Percentiles rank a stretch among this genome's conserved stretches.
Conservation (phyloP, 345 rosid genomes). For the Salix koriyanagi region DNA sequence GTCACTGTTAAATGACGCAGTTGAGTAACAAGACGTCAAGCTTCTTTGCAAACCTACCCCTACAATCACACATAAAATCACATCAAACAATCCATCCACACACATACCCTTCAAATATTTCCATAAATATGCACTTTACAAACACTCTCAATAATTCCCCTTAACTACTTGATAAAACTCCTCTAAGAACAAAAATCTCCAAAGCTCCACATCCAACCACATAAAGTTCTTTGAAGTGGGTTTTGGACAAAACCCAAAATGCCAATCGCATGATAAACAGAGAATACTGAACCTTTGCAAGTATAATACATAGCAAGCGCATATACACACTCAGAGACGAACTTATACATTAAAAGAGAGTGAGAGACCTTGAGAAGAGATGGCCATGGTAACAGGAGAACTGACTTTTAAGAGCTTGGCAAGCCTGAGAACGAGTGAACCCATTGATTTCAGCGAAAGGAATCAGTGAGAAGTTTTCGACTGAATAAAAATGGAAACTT, state of each 20-base stretch:
- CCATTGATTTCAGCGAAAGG: slow-evolving; percentile 15
- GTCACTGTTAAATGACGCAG: slow-evolving; percentile 19
- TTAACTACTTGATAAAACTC: slow-evolving; percentile 14
- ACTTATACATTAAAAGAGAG: background rate
- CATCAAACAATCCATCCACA: background rate
- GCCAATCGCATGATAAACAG: background rate
- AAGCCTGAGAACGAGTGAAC: slow-evolving; percentile 28
- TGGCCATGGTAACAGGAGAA: slow-evolving; percentile 3
- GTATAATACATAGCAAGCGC: background rate
- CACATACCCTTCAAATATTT: background rate
- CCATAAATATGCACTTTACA: background rate
- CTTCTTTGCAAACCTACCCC: slow-evolving; percentile 28
- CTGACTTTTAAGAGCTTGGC: slow-evolving; percentile 27
- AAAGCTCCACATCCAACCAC: background rate
- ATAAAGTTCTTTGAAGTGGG: no score
- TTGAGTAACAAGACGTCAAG: slow-evolving; percentile 38
- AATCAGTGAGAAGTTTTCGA: background rate
- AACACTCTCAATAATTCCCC: background rate
- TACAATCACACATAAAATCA: slow-evolving; percentile 16
- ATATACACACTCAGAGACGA: background rate
- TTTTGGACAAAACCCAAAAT: background rate
- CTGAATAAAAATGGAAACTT: no score
- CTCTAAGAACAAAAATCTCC: background rate
- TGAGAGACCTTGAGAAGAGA: slow-evolving; percentile 32
- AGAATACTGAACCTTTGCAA: background rate